phyloP scores from a whole-genome alignment of 176 grass and related monocot genomes.

The Raddia distichophylla region DNA sequence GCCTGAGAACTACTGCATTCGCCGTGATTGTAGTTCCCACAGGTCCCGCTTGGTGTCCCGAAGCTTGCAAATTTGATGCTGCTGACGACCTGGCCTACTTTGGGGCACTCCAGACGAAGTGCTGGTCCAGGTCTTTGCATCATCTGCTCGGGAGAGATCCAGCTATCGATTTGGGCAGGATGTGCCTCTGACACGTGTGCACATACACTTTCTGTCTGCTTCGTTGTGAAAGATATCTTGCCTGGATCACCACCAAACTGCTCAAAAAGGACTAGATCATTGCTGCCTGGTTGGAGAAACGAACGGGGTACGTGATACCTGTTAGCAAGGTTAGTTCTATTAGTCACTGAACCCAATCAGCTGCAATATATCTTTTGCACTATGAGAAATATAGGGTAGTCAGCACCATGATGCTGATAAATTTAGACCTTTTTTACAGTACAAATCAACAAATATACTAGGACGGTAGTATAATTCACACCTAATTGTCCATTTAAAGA shows the following conservation, averaged over 20 bases:
- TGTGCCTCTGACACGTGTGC: slow-evolving; percentile 81
- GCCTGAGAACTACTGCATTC: slow-evolving; percentile 74
- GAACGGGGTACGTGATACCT: slow-evolving; percentile 92
- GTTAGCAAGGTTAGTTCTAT: slow-evolving; percentile 41
- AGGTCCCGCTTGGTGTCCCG: slow-evolving; percentile 77
- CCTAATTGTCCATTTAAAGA: too few species aligned
- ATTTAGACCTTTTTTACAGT: neutral
- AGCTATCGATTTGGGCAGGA: slow-evolving; percentile 70
- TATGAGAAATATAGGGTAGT: neutral
- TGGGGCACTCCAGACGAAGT: slow-evolving; percentile 74
- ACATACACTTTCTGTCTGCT: slow-evolving; percentile 61
- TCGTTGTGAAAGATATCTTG: slow-evolving; percentile 75
- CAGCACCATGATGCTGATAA: neutral
- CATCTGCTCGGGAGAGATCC: slow-evolving; percentile 49
- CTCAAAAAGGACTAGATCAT: slow-evolving; percentile 89
- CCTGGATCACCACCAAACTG: slow-evolving; percentile 84
- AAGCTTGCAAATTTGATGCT: slow-evolving; percentile 94
- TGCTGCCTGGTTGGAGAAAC: slow-evolving; percentile 73
- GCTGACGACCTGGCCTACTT: slow-evolving; percentile 66
- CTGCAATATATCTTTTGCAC: slow-evolving; percentile 14
- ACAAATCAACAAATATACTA: too few species aligned
- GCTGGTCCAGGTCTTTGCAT: slow-evolving; percentile 51
- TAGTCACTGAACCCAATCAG: neutral
- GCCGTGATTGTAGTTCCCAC: slow-evolving; percentile 77
- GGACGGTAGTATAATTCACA: too few species aligned